phyloP scores from a whole-genome alignment of 345 rosid genomes.

The Citrus mangshanensis region DNA sequence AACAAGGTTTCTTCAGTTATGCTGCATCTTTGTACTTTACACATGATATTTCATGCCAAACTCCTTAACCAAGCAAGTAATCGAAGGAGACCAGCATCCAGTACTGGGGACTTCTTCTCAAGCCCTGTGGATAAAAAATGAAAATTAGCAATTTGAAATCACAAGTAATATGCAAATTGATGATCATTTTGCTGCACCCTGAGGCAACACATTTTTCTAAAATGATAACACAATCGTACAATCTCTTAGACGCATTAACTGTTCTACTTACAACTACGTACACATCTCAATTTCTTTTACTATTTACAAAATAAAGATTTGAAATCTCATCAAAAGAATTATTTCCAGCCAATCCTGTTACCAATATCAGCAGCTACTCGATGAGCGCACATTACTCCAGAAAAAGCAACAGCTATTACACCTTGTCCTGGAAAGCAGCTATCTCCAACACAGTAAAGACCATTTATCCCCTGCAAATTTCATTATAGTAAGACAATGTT shows the following conservation, averaged over 20 bases:
- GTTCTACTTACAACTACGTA: background rate
- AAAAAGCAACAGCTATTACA: conserved; percentile 94
- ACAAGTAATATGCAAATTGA: background rate
- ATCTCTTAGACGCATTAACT: background rate
- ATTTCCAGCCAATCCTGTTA: conserved; percentile 26
- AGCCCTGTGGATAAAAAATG: conserved; percentile 37
- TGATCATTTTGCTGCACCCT: background rate
- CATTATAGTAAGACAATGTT: conserved; percentile 10
- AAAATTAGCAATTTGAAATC: background rate
- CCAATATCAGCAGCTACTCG: conserved; percentile 98
- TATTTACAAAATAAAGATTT: conserved; percentile 6
- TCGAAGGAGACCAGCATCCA: conserved; percentile 70
- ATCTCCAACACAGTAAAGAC: conserved; percentile 94
- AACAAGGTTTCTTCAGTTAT: background rate
- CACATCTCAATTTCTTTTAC: background rate
- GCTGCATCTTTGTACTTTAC: background rate
- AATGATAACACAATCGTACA: background rate
- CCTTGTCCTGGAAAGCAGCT: conserved; percentile 99
- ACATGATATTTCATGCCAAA: conserved; percentile 42
- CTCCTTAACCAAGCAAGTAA: conserved; percentile 81
- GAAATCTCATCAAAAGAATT: background rate
- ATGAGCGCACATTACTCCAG: conserved; percentile 96
- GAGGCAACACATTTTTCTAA: background rate
- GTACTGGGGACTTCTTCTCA: conserved; percentile 65
- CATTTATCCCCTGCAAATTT: conserved; percentile 58